A percentile compares a stretch with the other conserved stretches of the same genome.
Evolutionary conservation across 352 stramenopile species (phyloP).

Genomic region (Pythium apleroticum): DNA sequence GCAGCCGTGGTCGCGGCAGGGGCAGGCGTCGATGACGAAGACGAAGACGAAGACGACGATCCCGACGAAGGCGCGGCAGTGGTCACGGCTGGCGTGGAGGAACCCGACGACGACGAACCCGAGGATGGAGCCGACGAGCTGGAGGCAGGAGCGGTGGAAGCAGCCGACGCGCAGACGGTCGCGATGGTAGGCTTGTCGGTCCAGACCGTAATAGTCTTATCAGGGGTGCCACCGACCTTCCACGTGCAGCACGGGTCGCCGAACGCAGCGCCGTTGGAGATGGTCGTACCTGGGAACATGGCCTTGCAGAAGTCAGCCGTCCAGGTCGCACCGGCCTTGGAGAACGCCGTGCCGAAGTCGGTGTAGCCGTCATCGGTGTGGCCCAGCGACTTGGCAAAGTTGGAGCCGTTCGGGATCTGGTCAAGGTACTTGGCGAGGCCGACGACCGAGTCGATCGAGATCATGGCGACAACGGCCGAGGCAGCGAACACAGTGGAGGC

Average conservation of each 20-base stretch:
- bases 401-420: conserved; percentile 43
- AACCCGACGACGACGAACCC: background rate
- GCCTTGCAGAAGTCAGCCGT: conserved; percentile 33
- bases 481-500: conserved; percentile 71
- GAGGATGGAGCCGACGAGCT: background rate
- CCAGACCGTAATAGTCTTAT: conserved; percentile 14
- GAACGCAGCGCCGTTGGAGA: conserved; percentile 51
- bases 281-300: conserved; percentile 35
- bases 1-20: background rate
- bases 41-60: no score
- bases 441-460: conserved; percentile 75
- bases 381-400: conserved; percentile 36
- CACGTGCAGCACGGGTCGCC: conserved; percentile 56
- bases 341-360: conserved; percentile 41
- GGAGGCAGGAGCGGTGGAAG: conserved; percentile 3
- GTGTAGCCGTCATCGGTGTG: conserved; percentile 33
- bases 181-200: conserved; percentile 14
- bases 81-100: background rate
- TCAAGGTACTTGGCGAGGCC: conserved; percentile 29
- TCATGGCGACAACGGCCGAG: conserved; percentile 73
- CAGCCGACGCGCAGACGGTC: conserved; percentile 11
- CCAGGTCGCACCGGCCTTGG: conserved; percentile 31
- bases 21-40: background rate
- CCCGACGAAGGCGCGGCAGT: background rate
- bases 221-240: conserved; percentile 20